These are phyloP conservation scores for Monilinia vaccinii-corymbosi DNA, from an alignment of 2,329 filamentous ascomycete species.

Conservation along the genomic window DNA sequence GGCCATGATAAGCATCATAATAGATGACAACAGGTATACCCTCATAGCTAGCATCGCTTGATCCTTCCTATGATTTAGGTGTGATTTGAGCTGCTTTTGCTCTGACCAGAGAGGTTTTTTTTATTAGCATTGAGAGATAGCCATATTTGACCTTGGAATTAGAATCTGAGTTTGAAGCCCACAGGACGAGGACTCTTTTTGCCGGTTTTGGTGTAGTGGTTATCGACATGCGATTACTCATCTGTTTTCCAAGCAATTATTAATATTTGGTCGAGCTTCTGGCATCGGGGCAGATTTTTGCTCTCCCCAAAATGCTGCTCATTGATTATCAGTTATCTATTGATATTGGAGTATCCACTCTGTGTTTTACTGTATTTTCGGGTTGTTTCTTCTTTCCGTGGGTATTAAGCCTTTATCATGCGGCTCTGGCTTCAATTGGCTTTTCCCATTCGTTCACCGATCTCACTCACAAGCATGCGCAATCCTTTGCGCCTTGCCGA, in stretches of 20 bases:
- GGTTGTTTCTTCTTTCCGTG: neutral
- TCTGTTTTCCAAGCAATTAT: neutral
- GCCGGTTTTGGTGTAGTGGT: neutral
- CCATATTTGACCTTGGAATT: neutral
- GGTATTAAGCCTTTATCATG: neutral
- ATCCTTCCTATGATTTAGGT: neutral
- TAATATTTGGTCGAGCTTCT: neutral
- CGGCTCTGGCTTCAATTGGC: neutral
- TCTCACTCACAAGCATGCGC: conserved; percentile 16
- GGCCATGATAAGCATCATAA: neutral
- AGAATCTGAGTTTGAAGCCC: neutral
- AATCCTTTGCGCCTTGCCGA: conserved; percentile 45
- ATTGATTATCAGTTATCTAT: neutral
- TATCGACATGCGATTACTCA: neutral
- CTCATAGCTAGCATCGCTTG: neutral
- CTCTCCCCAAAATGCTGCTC: neutral
- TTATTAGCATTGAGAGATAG: neutral
- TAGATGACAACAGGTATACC: neutral
- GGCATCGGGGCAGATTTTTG: neutral
- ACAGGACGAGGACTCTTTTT: neutral
- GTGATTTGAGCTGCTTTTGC: neutral
- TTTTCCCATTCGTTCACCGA: conserved; percentile 6
- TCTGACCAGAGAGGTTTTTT: neutral
- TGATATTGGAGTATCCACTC: too few relatives aligned
- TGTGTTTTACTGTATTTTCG: neutral